These are phyloP conservation scores for Phaeophleospora eucalypticola DNA, from an alignment of 2,329 filamentous ascomycete genomes.

Conservation along the genomic window DNA sequence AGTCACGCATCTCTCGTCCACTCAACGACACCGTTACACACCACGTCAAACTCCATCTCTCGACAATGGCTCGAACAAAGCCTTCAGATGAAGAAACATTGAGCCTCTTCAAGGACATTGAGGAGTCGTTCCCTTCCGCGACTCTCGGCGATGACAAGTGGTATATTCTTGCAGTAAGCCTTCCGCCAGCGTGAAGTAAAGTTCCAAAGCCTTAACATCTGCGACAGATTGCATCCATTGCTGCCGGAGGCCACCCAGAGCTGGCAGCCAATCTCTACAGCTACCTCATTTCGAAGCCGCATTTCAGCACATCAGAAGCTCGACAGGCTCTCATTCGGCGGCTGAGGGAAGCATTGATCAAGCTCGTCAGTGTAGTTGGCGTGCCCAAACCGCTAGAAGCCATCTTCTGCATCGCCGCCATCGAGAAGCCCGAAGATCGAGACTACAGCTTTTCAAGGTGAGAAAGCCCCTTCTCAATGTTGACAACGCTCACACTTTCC, in stretches of 20 bases:
- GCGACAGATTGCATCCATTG: conserved; percentile 40
- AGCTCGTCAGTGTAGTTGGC: conserved; percentile 55
- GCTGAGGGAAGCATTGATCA: conserved; percentile 57
- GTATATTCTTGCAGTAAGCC: conserved; percentile 34
- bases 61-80: conserved; percentile 26
- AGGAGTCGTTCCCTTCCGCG: conserved; percentile 41
- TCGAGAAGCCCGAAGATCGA: conserved; percentile 54
- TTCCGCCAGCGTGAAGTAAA: conserved; percentile 13
- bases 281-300: conserved; percentile 49
- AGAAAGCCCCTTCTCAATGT: background rate
- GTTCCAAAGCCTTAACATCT: conserved; percentile 11
- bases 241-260: conserved; percentile 50
- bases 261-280: conserved; percentile 53
- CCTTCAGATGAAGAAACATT: conserved; percentile 39
- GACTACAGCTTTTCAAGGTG: conserved; percentile 43
- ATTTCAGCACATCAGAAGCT: conserved; percentile 41
- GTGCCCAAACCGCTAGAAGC: conserved; percentile 61
- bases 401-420: conserved; percentile 51
- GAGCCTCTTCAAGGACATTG: conserved; percentile 40
- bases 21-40: no score
- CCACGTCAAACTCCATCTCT: no score
- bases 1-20: no score
- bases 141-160: conserved; percentile 44
- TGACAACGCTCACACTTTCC: background rate
- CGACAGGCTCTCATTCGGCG: conserved; percentile 49